Conservation (phyloP, 2,329 filamentous ascomycete species). For the Penicillium brasilianum region DNA sequence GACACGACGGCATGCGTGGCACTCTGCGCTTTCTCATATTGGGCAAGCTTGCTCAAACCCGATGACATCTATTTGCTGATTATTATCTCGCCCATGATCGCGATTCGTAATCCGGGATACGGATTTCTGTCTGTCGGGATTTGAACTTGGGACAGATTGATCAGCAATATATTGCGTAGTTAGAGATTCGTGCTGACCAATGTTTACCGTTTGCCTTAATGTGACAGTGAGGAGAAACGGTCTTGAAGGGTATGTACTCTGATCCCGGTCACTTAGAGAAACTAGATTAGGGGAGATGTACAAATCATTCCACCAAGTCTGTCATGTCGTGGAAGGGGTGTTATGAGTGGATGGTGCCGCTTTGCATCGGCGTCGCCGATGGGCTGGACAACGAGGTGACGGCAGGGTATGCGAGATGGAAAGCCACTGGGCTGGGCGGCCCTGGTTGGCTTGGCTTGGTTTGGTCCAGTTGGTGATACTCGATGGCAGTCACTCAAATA, state of each 20-base stretch:
- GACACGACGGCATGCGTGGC: neutral
- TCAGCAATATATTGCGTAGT: neutral
- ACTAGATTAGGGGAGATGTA: neutral
- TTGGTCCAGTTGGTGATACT: neutral
- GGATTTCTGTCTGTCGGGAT: neutral
- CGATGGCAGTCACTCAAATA: neutral
- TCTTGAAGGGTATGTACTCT: neutral
- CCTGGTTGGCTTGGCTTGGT: neutral
- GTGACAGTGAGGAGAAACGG: too few relatives aligned
- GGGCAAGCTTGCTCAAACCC: neutral
- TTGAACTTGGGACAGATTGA: neutral
- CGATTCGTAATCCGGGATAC: slow-evolving; percentile 2
- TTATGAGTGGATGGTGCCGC: neutral
- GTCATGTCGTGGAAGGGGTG: slow-evolving; percentile 2
- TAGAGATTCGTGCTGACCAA: neutral
- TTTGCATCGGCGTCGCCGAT: slow-evolving; percentile 14
- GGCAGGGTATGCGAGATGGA: neutral
- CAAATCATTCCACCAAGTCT: neutral
- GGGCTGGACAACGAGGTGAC: neutral
- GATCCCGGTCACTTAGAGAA: neutral
- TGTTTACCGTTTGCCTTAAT: neutral
- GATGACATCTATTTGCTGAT: neutral
- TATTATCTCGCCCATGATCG: neutral
- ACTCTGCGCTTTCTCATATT: neutral
- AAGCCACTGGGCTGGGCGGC: neutral